phyloP scores from a whole-genome alignment of 2,329 filamentous ascomycete genomes.

The Myriosclerotinia duriaeana region DNA sequence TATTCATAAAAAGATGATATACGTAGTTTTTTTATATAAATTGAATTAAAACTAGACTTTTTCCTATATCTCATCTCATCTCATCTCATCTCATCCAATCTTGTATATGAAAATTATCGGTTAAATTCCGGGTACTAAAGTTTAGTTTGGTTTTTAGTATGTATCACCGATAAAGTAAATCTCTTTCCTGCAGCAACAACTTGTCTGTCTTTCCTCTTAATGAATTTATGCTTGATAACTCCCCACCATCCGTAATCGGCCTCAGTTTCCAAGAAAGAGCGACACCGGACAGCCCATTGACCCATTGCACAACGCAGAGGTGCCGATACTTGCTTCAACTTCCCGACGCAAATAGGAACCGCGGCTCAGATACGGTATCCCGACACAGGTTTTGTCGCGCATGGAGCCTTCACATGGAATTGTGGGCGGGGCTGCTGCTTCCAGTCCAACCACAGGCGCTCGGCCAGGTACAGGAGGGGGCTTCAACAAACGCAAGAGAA shows the following conservation, averaged over 20 bases:
- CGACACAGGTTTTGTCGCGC: conserved; percentile 27
- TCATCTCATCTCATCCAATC: not conserved
- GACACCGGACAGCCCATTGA: conserved; percentile 33
- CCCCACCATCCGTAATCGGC: conserved; percentile 31
- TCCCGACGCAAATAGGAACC: conserved; percentile 18
- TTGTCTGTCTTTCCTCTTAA: not conserved
- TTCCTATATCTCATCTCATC: not conserved
- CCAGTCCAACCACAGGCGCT: conserved; percentile 36
- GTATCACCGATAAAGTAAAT: conserved; percentile 19
- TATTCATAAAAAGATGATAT: too few species aligned
- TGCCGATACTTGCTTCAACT: conserved; percentile 26
- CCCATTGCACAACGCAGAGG: conserved; percentile 29
- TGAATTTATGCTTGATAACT: not conserved
- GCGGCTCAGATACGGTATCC: conserved; percentile 23
- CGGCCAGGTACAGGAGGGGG: conserved; percentile 36
- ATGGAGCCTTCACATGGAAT: conserved; percentile 36
- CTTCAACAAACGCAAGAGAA: conserved; percentile 59
- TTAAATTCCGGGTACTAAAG: not conserved
- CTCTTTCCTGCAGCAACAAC: conserved; percentile 9
- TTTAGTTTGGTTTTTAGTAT: conserved; percentile 3
- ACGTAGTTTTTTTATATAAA: too few species aligned
- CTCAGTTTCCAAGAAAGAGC: conserved; percentile 28
- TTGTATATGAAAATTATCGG: not conserved
- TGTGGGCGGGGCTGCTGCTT: conserved; percentile 32
- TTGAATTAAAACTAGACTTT: not conserved